These are phyloP conservation scores for Amphicarpaea edgeworthii DNA, from an alignment of 306 rosid genomes.

Conservation along the genomic window DNA sequence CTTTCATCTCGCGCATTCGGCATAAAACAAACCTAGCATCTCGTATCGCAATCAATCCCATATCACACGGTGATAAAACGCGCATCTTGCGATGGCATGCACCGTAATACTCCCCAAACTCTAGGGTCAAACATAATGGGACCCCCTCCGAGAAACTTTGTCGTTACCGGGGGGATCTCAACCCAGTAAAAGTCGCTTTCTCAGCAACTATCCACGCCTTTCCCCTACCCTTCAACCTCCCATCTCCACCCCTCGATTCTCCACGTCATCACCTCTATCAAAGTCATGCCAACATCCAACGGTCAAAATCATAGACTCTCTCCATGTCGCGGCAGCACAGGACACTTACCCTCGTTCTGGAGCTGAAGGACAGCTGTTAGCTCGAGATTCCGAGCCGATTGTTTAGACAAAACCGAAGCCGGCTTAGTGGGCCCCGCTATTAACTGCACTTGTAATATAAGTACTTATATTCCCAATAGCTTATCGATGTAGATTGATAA, in stretches of 20 bases:
- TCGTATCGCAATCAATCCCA: conserved; percentile 56
- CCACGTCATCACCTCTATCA: background rate
- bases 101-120: conserved; percentile 47
- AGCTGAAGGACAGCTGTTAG: conserved; percentile 79
- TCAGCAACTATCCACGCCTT: conserved; percentile 40
- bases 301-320: rapidly evolving
- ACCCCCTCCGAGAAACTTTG: conserved; percentile 55
- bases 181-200: conserved; percentile 59
- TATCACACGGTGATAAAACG: conserved; percentile 47
- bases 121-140: conserved; percentile 41
- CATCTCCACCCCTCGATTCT: conserved; percentile 11
- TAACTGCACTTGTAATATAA: conserved; percentile 43
- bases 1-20: conserved; percentile 9
- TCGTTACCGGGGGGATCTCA: conserved; percentile 72
- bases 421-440: conserved; percentile 72
- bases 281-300: background rate
- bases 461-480: rapidly evolving
- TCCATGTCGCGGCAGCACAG: background rate
- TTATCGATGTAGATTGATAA: conserved; percentile 40
- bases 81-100: conserved; percentile 63
- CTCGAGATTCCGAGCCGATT: conserved; percentile 92
- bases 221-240: background rate
- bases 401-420: conserved; percentile 70
- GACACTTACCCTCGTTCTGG: conserved; percentile 15
- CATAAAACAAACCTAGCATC: background rate